phyloP scores from a whole-genome alignment of 768 basidiomycete genomes.

The Tulasnella sp. region DNA sequence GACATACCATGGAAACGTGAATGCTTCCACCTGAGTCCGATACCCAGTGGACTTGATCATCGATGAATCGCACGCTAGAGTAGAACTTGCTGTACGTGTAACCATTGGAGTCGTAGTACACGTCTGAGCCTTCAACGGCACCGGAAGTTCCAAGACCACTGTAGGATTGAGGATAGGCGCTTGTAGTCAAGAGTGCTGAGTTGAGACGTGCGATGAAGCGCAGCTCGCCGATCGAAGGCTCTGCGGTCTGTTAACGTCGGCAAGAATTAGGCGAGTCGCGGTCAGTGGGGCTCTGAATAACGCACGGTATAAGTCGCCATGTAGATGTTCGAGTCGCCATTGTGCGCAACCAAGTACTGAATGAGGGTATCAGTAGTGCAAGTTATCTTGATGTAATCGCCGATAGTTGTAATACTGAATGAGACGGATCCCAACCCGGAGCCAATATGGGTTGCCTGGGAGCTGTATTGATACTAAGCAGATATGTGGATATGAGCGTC shows the following conservation, averaged over 20 bases:
- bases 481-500: not conserved
- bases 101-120: constrained; percentile 42
- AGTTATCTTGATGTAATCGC: constrained; percentile 12
- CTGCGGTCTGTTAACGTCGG: constrained; percentile 31
- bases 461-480: constrained; percentile 4
- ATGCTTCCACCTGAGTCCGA: constrained; percentile 46
- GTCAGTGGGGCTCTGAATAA: not conserved
- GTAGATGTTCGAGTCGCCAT: constrained; percentile 45
- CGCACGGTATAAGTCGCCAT: constrained; percentile 40
- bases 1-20: constrained; percentile 12
- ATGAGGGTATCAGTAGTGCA: constrained; percentile 31
- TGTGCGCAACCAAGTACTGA: constrained; percentile 48
- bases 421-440: not conserved
- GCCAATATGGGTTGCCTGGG: not conserved
- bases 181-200: constrained; percentile 38
- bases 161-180: constrained; percentile 35
- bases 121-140: constrained; percentile 50
- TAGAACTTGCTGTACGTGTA: constrained; percentile 47
- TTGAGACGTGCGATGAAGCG: constrained; percentile 47
- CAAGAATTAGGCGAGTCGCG: not conserved
- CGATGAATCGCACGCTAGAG: constrained; percentile 43
- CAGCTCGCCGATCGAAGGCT: constrained; percentile 43
- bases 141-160: constrained; percentile 39
- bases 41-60: constrained; percentile 50
- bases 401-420: not conserved